These are phyloP conservation scores for Actinomortierella wolfii DNA, from an alignment of 371 early-diverging fungal species.

Conservation along the genomic window DNA sequence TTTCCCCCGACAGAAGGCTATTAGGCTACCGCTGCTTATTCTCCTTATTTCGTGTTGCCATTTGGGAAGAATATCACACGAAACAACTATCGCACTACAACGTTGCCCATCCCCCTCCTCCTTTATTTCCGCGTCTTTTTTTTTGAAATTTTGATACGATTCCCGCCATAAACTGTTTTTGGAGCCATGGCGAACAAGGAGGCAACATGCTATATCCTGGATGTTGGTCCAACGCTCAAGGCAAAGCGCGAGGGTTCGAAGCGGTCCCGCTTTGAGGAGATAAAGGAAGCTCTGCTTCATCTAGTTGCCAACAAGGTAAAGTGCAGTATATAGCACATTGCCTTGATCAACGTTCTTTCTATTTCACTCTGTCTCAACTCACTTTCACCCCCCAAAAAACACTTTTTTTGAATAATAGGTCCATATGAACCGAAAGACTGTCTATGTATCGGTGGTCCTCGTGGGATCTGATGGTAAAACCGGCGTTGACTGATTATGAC, in stretches of 20 bases:
- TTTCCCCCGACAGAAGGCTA: too few species aligned
- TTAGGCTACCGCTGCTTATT: too few species aligned
- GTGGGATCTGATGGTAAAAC: conserved; percentile 34
- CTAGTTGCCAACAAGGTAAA: conserved; percentile 50
- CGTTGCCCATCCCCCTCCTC: too few species aligned
- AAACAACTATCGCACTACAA: too few species aligned
- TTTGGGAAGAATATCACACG: too few species aligned
- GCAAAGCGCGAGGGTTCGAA: conserved; percentile 37
- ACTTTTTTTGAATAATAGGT: conserved; percentile 10
- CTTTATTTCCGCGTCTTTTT: too few species aligned
- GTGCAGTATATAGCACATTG: not conserved
- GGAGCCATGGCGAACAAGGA: conserved; percentile 59
- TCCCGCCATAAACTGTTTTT: not conserved
- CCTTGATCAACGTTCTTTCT: not conserved
- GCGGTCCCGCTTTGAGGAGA: conserved; percentile 51
- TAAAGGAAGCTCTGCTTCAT: conserved; percentile 49
- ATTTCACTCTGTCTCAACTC: too few species aligned
- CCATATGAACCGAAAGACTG: conserved; percentile 40
- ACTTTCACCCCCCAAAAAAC: conserved; percentile 45
- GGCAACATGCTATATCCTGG: conserved; percentile 66
- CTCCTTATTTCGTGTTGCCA: too few species aligned
- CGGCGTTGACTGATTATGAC: not conserved
- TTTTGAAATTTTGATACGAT: too few species aligned
- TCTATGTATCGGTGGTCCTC: conserved; percentile 35
- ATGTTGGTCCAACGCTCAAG: conserved; percentile 59